Conservation (phyloP, 1,284 basidiomycete genomes). For the Marasmius tenuissimus region DNA sequence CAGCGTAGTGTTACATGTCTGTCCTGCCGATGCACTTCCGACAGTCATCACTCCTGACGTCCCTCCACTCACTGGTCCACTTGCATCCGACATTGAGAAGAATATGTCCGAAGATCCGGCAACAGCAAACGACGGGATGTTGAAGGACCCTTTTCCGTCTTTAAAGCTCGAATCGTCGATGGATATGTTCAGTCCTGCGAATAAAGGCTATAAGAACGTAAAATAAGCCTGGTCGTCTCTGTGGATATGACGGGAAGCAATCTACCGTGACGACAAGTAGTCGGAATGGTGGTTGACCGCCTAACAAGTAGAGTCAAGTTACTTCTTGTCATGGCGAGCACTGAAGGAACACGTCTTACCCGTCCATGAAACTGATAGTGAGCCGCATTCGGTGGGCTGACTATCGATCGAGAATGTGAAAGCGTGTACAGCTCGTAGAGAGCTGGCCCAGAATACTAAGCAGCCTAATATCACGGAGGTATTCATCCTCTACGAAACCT, state of each 20-base stretch:
- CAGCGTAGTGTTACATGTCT: background rate
- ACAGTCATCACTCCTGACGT: background rate
- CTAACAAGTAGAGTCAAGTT: background rate
- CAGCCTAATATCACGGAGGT: too few species aligned
- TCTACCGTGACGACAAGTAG: background rate
- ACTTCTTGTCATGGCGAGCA: background rate
- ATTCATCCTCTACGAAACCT: too few species aligned
- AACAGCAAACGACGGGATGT: background rate
- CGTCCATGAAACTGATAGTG: background rate
- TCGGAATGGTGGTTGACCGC: background rate
- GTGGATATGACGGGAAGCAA: background rate
- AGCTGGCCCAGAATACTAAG: too few species aligned
- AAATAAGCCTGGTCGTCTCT: background rate
- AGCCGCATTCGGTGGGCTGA: background rate
- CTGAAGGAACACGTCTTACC: background rate
- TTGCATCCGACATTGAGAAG: conserved; percentile 1
- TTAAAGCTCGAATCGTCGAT: background rate
- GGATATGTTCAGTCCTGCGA: background rate
- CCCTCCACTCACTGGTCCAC: background rate
- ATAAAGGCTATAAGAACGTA: background rate
- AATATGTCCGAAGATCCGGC: background rate
- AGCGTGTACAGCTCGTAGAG: too few species aligned
- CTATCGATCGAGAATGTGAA: background rate
- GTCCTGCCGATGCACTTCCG: background rate
- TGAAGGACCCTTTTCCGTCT: background rate